These are phyloP conservation scores for Calocybe gangraenosa DNA, from an alignment of 768 basidiomycete species.

Conservation along the genomic window DNA sequence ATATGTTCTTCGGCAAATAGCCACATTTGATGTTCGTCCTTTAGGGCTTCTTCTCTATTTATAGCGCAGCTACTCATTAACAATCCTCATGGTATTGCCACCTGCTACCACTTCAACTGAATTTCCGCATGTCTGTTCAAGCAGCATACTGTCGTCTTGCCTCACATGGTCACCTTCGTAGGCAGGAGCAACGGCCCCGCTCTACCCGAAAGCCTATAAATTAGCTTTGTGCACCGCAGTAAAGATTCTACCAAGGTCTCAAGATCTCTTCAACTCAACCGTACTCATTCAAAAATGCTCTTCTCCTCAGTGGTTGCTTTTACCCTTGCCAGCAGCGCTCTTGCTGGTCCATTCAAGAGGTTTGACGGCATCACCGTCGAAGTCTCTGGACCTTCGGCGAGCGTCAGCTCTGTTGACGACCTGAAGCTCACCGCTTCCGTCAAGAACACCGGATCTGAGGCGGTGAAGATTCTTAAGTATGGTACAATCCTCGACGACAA, in stretches of 20 bases:
- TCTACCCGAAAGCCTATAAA: neutral
- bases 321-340: constrained; percentile 6
- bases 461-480: constrained; percentile 40
- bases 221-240: neutral
- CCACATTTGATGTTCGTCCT: neutral
- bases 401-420: constrained; percentile 32
- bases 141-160: neutral
- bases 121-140: neutral
- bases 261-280: neutral
- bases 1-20: neutral
- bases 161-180: neutral
- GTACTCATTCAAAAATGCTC: neutral
- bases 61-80: neutral
- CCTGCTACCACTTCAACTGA: neutral
- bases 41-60: neutral
- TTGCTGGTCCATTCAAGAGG: constrained; percentile 30
- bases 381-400: constrained; percentile 22
- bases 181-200: neutral
- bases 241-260: neutral
- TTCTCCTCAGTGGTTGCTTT: neutral
- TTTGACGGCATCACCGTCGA: constrained; percentile 28
- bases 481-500: constrained; percentile 40
- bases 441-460: constrained; percentile 35
- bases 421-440: constrained; percentile 38
- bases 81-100: no score